Percentiles rank a stretch among this genome's conserved stretches.
These are phyloP conservation scores for Dictyostelium firmibasis DNA, from an alignment of 78 protist species.

Conservation along the genomic window DNA sequence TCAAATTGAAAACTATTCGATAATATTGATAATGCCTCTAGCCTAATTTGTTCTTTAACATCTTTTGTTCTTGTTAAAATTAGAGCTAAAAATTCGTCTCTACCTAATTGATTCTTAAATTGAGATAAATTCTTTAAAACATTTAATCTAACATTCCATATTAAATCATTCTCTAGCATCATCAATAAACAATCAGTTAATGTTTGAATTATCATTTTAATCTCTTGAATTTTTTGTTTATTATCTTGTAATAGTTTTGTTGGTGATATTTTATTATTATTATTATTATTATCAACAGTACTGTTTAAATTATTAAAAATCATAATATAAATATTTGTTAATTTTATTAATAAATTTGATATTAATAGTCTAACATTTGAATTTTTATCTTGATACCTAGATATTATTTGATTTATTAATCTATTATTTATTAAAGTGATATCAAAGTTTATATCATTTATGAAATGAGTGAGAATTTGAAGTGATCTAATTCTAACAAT, in stretches of 20 bases:
- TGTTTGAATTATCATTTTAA: background rate
- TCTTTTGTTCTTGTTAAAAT: constrained; percentile 20
- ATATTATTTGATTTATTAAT: background rate
- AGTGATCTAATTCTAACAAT: constrained; percentile 59
- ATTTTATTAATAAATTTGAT: background rate
- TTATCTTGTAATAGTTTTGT: background rate
- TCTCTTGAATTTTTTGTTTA: background rate
- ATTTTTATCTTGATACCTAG: constrained; percentile 46
- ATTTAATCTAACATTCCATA: background rate
- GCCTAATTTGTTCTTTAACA: constrained; percentile 17
- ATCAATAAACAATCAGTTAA: constrained; percentile 1
- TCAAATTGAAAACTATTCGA: background rate
- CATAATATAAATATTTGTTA: background rate
- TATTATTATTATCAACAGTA: background rate
- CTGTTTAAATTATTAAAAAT: background rate
- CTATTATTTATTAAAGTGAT: background rate
- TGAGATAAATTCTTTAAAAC: background rate
- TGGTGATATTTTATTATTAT: background rate
- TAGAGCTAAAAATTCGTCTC: background rate
- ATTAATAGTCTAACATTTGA: constrained; percentile 12
- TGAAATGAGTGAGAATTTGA: background rate
- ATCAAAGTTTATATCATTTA: background rate
- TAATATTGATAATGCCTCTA: constrained; percentile 1
- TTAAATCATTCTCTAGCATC: constrained; percentile 7
- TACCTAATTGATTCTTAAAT: background rate